Evolutionary conservation across 2,329 filamentous ascomycete genomes (phyloP).

Genomic region (Botrytis deweyae): DNA sequence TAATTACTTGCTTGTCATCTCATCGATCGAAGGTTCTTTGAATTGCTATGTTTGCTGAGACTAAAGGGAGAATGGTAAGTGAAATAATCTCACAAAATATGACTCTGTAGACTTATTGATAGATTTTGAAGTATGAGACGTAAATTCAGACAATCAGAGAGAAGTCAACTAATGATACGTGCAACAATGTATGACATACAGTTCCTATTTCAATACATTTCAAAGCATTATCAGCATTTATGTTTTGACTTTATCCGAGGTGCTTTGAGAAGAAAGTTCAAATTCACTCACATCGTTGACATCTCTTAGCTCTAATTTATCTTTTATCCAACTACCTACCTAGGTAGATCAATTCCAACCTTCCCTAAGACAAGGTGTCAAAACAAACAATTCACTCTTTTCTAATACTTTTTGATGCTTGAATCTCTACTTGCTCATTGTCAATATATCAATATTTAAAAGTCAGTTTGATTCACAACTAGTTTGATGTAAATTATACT

Average conservation of each 20-base stretch:
- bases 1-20: neutral
- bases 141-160: neutral
- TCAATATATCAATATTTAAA: neutral
- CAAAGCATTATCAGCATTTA: neutral
- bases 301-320: neutral
- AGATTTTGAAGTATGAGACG: neutral
- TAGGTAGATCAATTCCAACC: neutral
- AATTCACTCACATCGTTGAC: neutral
- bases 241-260: too few relatives aligned
- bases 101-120: too few relatives aligned
- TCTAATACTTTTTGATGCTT: neutral
- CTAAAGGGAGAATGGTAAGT: neutral
- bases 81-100: neutral
- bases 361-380: neutral
- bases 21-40: neutral
- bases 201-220: neutral
- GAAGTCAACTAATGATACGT: neutral
- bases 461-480: neutral
- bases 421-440: too few relatives aligned
- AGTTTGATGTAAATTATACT: neutral
- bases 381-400: neutral
- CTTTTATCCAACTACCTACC: neutral
- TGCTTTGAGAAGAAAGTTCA: neutral
- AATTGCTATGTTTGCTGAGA: neutral
- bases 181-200: fast-evolving